Evolutionary conservation across 2,329 filamentous ascomycete species (phyloP), one percentile per base, ranked within the genome.

Genomic region (Neurospora sp.): DNA sequence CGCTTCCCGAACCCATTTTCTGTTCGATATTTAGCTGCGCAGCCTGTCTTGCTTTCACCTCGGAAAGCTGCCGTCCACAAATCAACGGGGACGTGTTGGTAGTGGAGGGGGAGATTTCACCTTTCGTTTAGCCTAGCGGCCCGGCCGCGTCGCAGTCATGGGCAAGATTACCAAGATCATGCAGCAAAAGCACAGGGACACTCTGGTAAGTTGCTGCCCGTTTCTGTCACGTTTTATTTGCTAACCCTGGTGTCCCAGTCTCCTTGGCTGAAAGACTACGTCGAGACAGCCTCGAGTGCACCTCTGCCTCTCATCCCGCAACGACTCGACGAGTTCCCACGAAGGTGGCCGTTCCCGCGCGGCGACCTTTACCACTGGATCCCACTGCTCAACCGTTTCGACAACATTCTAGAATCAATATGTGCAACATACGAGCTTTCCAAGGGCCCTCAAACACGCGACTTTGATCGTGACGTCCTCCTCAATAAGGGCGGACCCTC

Each of bases 311-410:
- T 92, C 78, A 86, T 99, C 74, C 92, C 93, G 75, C 83, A 87
- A 76, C 88, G 91, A 74, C 90, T 99, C 74, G 85, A 86, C 76
- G 87, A 86, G 70, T 98, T 98, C 78, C 93, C 95, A 71, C 90
- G 90, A 73, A 86, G 90, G 86, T 99, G 96, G 96, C 93, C 94
- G 2, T 97, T 98, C 77, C 95, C 95, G 46, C 89, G 95, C 79
- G 96, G 96, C 72, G 96, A 99, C 79, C 84, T 98, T 38, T 98
- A 98, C 79, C 95, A 99, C 84, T 99, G 96, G 96, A 97, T 99
- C 74, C 90, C 92, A 38, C 86, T 97, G 33, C 83, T 99, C 71
- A 97, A 99, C 80, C 90, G 93, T 70, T 98, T 99, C 80, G 96
- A 99, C 80, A 88, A 87, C 77, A 89, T 98, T 73, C 83, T 99